Base-by-base conservation (phyloP, 148 eudicot species). In the Dianthus caryophyllus region DNA sequence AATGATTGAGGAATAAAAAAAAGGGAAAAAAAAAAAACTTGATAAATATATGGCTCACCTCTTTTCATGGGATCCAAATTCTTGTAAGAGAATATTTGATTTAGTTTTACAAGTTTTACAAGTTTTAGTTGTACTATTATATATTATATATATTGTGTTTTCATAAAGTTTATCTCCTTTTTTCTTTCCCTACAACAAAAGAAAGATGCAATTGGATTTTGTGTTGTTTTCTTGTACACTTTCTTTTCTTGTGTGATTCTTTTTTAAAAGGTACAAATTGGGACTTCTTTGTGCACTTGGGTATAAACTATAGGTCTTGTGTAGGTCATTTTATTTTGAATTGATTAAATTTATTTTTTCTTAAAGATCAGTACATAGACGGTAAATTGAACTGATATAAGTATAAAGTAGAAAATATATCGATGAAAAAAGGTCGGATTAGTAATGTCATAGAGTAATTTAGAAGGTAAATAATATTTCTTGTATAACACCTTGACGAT, bases 1-100 rank as follows among this genome's bases (percentile, higher is more conserved):
- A 66, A 84, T 78, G 83, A 81, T 84, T 76, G 73, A 69, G 63
- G 80, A 76, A 81, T 70, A 73, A 13, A 56, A 25, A 63, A 13
- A 41, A 1, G 44, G 14, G 30, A 63, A 57, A 13, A 41, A 1
- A 13, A 9, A 30, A 63, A 57, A 47, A 72, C 43, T 33, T 47
- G 52, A 56, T 55, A 70, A 69, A 75, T 65, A 68, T 72, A 75
- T 75, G 79, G 75, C 48, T 74, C 67, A 56, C 62, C 76, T 71
- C 59, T 73, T 74, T 76, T 68, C 0, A 66, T 31, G 75, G 75
- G 77, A 76, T 77, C 63, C 69, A 76, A 73, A 81, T 80, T 69
- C 67, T 65, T 52, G 2, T 43, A 2, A 41, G 18, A 48, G 74
- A 68, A 81, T 68, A 75, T 60, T 68, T 68, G 50, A 15, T 69